Evolutionary conservation across 192 early-diverging fungal species (phyloP).

Genomic region (Mortierella alpina): DNA sequence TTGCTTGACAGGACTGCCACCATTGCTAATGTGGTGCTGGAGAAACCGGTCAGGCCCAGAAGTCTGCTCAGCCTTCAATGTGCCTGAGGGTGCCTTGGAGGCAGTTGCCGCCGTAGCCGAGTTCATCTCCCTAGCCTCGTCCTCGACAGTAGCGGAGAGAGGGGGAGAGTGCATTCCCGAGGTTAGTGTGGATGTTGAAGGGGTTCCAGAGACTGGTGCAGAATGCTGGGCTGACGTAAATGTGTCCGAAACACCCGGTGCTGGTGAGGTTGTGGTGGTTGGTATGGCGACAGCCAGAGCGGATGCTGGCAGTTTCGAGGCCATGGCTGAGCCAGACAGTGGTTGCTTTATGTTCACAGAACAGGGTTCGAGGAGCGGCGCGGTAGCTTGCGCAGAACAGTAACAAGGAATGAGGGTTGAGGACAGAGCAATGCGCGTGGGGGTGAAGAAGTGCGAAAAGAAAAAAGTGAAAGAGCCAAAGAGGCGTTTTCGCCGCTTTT

Average conservation of each 20-base stretch:
- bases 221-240: neutral
- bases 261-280: neutral
- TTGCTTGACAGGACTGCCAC: too few species aligned
- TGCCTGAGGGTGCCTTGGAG: too few species aligned
- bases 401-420: too few species aligned
- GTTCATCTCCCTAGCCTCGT: slow-evolving; percentile 19
- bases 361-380: neutral
- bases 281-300: slow-evolving; percentile 22
- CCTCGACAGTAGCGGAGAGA: slow-evolving; percentile 24
- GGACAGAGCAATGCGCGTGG: too few species aligned
- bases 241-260: neutral
- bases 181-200: slow-evolving; percentile 20
- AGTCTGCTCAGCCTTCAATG: too few species aligned
- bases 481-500: neutral
- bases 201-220: neutral
- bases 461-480: neutral
- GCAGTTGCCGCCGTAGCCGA: neutral
- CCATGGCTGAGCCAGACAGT: neutral
- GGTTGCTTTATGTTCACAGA: neutral
- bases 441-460: too few species aligned
- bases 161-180: slow-evolving; percentile 48
- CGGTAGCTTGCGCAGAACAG: too few species aligned
- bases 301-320: slow-evolving; percentile 7
- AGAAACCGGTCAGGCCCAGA: too few species aligned
- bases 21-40: too few species aligned